Conservation (phyloP, 306 rosid genomes). For the Chamaecrista fasciculata region DNA sequence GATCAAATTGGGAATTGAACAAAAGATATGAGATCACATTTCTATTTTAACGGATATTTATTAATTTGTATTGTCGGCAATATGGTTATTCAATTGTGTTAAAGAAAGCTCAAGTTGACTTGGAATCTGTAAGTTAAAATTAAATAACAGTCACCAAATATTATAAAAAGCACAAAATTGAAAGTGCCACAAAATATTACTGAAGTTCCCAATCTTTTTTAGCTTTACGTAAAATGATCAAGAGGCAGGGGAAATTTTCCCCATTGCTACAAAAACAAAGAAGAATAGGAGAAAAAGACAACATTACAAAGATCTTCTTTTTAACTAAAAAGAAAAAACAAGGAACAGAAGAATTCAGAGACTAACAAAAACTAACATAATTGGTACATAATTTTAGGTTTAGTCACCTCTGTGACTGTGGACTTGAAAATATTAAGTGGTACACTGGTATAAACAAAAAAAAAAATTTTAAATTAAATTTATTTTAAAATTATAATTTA, state of each 20-base stretch:
- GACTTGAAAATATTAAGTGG: too few relatives aligned
- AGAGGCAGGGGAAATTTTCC: too few relatives aligned
- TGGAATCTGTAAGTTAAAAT: not conserved
- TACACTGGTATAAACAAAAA: too few relatives aligned
- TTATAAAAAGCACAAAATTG: not conserved
- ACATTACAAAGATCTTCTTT: not conserved
- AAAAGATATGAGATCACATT: too few relatives aligned
- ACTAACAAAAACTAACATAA: not conserved
- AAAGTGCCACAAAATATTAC: not conserved
- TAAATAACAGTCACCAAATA: not conserved
- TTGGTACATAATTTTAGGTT: too few relatives aligned
- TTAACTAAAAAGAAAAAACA: not conserved
- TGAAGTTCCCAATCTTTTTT: not conserved
- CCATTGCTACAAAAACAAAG: too few relatives aligned
- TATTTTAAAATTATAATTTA: too few relatives aligned
- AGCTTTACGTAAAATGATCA: not conserved
- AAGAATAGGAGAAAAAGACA: not conserved
- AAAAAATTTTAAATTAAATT: too few relatives aligned
- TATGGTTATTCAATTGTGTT: not conserved
- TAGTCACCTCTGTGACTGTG: too few relatives aligned
- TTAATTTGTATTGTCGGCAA: too few relatives aligned
- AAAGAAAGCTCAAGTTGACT: conserved; percentile 14
- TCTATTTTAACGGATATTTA: too few relatives aligned
- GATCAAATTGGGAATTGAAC: too few relatives aligned
- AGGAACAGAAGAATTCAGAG: not conserved